Percentiles rank a stretch among this genome's conserved stretches.
These are phyloP conservation scores for Neurospora sp. DNA, from an alignment of 2,329 filamentous ascomycete species.

Conservation along the genomic window DNA sequence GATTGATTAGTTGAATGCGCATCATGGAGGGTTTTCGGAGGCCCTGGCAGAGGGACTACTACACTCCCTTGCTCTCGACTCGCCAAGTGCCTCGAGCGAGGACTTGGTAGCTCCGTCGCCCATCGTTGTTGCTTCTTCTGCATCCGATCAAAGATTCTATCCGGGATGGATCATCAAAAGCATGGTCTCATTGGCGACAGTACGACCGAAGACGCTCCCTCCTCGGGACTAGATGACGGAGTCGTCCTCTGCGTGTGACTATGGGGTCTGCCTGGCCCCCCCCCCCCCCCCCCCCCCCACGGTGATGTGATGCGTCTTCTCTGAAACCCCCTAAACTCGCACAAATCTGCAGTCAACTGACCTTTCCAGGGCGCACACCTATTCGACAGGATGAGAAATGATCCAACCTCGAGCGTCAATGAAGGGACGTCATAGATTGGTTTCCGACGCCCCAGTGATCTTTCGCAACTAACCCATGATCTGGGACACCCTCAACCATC, in stretches of 20 bases:
- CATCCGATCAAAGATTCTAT: not conserved
- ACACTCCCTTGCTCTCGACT: not conserved
- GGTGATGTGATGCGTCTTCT: not conserved
- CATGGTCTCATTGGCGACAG: not conserved
- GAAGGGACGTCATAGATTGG: not conserved
- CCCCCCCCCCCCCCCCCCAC: no score
- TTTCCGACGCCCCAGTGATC: not conserved
- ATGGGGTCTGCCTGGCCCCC: not conserved
- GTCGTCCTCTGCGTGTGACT: not conserved
- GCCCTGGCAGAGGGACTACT: not conserved
- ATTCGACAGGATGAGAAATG: not conserved
- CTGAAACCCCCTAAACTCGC: not conserved
- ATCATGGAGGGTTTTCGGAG: not conserved
- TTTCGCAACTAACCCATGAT: not conserved
- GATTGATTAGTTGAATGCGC: not conserved
- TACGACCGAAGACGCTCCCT: not conserved
- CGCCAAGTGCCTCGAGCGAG: not conserved
- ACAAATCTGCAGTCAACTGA: not conserved
- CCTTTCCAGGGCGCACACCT: not conserved
- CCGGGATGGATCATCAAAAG: not conserved
- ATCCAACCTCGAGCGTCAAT: not conserved
- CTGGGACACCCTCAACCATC: not conserved
- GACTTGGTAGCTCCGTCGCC: not conserved
- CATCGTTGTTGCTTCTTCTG: not conserved
- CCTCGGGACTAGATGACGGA: not conserved